Evolutionary conservation across 371 early-diverging fungal species (phyloP).

Genomic region (Mucor piriformis): DNA sequence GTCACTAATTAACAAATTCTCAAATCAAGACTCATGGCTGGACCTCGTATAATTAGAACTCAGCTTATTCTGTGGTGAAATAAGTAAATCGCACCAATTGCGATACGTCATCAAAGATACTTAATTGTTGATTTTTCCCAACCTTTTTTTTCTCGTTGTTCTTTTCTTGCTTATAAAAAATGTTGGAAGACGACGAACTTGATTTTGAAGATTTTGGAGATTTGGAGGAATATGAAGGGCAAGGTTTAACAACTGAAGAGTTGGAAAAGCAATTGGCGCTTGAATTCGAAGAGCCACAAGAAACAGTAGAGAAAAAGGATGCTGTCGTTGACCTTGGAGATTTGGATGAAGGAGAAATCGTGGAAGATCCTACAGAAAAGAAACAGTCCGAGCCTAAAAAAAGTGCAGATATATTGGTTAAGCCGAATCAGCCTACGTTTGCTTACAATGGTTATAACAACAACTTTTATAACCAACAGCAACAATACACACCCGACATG

Average conservation of each 20-base stretch:
- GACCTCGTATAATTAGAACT: too few relatives aligned
- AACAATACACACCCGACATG: conserved; percentile 4
- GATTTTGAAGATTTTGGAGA: conserved; percentile 27
- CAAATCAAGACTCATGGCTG: too few relatives aligned
- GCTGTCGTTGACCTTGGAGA: background rate
- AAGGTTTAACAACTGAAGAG: conserved; percentile 18
- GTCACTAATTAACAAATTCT: too few relatives aligned
- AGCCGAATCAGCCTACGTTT: background rate
- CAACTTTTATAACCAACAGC: background rate
- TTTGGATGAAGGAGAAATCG: conserved; percentile 8
- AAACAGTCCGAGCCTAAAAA: background rate
- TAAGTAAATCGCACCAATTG: too few relatives aligned
- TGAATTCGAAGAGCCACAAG: conserved; percentile 3
- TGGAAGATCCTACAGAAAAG: conserved; percentile 2
- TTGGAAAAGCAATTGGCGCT: conserved; percentile 14
- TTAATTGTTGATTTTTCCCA: too few relatives aligned
- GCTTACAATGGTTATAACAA: too few relatives aligned
- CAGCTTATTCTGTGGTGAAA: too few relatives aligned
- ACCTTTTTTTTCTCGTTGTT: too few relatives aligned
- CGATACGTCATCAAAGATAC: too few relatives aligned
- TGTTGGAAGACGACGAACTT: conserved; percentile 23
- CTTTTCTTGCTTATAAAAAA: too few relatives aligned
- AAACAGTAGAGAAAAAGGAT: background rate
- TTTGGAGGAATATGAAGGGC: conserved; percentile 14
- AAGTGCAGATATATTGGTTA: background rate